phyloP scores from a whole-genome alignment of 176 grass and related monocot genomes.

The Oropetium thomaeum region DNA sequence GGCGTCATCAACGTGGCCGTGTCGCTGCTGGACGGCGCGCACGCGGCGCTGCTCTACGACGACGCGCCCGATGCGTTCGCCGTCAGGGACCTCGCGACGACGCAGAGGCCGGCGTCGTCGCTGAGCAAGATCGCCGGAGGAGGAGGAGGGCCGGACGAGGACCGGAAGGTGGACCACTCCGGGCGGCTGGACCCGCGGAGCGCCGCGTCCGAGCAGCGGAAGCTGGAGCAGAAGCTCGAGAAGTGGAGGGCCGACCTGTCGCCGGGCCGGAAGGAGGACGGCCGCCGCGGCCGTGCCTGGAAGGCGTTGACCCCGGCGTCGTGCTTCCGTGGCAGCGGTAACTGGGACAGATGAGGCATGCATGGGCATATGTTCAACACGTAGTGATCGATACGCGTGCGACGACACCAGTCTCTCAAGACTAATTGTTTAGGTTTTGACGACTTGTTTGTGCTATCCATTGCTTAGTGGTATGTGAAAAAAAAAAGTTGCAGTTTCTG shows the following conservation, averaged over 20 bases:
- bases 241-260: conserved; percentile 57
- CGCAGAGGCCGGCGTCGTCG: conserved; percentile 20
- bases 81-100: conserved; percentile 41
- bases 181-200: conserved; percentile 40
- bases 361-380: too few relatives aligned
- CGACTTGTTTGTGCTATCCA: too few relatives aligned
- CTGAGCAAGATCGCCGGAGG: background rate
- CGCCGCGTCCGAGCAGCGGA: conserved; percentile 43
- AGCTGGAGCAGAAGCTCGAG: conserved; percentile 55
- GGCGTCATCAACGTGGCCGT: conserved; percentile 74
- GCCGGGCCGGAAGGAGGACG: conserved; percentile 15
- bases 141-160: background rate
- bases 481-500: too few relatives aligned
- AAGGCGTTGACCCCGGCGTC: background rate
- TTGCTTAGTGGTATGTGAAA: too few relatives aligned
- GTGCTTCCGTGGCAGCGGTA: conserved; percentile 26
- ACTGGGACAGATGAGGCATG: conserved; percentile 35
- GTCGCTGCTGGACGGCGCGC: conserved; percentile 35
- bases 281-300: background rate
- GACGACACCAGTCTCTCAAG: too few relatives aligned
- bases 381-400: too few relatives aligned
- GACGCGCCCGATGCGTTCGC: conserved; percentile 43
- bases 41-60: conserved; percentile 17
- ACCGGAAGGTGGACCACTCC: conserved; percentile 33
- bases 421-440: conserved; percentile 5